phyloP scores from a whole-genome alignment of 2,329 filamentous ascomycete species.

The Pseudogymnoascus sp. region DNA sequence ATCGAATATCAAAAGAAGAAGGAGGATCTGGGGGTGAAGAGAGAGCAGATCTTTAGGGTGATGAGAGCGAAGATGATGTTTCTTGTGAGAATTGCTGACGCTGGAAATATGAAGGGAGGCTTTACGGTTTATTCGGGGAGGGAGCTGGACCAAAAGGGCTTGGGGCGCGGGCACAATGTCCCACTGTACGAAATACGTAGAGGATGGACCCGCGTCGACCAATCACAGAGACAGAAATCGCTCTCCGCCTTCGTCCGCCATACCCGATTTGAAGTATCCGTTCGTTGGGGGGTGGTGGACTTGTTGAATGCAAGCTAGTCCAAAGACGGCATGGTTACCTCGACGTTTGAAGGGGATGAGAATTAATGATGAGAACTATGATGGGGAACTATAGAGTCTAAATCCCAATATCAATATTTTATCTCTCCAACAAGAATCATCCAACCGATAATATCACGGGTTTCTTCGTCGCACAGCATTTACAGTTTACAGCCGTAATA shows the following conservation, averaged over 20 bases:
- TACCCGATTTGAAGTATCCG: conserved; percentile 2
- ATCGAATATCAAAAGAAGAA: conserved; percentile 1
- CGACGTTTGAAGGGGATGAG: neutral
- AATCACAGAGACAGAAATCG: neutral
- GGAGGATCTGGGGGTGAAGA: neutral
- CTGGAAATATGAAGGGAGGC: neutral
- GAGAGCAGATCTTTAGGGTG: conserved; percentile 2
- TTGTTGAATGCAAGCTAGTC: conserved; percentile 2
- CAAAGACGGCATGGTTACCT: neutral
- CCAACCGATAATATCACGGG: neutral
- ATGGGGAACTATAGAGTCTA: neutral
- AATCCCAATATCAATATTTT: neutral
- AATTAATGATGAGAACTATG: neutral
- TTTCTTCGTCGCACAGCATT: neutral
- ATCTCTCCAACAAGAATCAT: neutral
- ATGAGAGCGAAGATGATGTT: conserved; percentile 2
- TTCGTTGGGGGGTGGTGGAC: conserved; percentile 7
- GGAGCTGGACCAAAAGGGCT: conserved; percentile 4
- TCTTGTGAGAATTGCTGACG: neutral
- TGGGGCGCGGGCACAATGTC: conserved; percentile 3
- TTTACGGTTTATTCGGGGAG: neutral
- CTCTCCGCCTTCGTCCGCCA: conserved; percentile 6
- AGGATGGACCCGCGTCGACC: neutral
- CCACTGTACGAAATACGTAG: neutral
- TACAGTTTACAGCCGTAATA: neutral